Evolutionary conservation across 2,329 filamentous ascomycete species (phyloP).

Genomic region (Macrophomina pseudophaseolina): DNA sequence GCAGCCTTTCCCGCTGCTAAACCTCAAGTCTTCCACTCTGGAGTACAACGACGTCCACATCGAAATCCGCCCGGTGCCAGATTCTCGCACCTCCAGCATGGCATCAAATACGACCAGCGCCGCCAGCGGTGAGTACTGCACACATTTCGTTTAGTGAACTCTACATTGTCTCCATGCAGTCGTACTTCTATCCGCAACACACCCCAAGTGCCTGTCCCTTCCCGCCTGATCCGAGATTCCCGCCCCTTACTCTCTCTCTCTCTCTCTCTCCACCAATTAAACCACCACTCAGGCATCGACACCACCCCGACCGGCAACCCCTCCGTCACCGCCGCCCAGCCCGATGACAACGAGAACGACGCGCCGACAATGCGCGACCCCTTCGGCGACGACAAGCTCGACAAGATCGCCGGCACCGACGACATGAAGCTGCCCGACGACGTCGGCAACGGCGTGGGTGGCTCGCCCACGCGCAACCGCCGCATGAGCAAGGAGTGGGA

Average conservation of each 20-base stretch:
- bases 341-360: slow-evolving; percentile 30
- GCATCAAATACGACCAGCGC: slow-evolving; percentile 18
- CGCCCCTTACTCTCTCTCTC: not conserved
- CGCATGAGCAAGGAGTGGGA: slow-evolving; percentile 54
- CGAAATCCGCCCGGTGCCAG: slow-evolving; percentile 23
- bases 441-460: not conserved
- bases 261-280: not conserved
- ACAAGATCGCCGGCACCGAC: slow-evolving; percentile 32
- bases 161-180: not conserved
- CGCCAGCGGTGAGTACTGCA: slow-evolving; percentile 8
- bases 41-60: slow-evolving; percentile 28
- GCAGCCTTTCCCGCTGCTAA: not conserved
- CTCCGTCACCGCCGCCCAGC: slow-evolving; percentile 12
- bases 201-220: not conserved
- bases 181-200: not conserved
- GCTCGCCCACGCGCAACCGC: slow-evolving; percentile 34
- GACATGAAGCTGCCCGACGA: slow-evolving; percentile 31
- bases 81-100: slow-evolving; percentile 17
- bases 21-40: not conserved
- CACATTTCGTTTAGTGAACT: not conserved
- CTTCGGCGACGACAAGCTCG: slow-evolving; percentile 34
- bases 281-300: slow-evolving; percentile 30
- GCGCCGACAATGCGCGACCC: slow-evolving; percentile 35
- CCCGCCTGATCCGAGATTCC: not conserved
- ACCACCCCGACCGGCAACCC: slow-evolving; percentile 31